These are phyloP conservation scores for Stephania cephalantha DNA, from an alignment of 164 flowering plant species.

Conservation along the genomic window DNA sequence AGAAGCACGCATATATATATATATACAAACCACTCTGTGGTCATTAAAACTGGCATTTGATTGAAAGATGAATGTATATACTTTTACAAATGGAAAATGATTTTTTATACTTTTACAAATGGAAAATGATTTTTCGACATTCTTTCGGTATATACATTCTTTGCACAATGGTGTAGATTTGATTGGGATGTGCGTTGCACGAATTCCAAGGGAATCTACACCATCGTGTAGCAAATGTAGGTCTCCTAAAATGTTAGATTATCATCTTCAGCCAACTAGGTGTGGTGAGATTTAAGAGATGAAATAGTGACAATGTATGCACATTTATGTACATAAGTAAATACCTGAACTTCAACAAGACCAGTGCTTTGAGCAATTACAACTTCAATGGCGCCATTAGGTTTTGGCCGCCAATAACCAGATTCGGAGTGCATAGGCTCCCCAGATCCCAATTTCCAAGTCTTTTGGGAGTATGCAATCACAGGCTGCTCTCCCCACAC, in stretches of 20 bases:
- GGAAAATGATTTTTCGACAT: neutral
- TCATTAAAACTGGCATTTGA: no score
- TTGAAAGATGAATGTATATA: no score
- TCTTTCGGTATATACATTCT: no score
- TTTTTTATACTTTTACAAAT: neutral
- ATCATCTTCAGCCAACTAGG: no score
- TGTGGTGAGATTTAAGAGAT: no score
- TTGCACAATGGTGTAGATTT: no score
- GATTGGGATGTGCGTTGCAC: neutral
- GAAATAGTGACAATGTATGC: no score
- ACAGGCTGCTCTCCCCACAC: conserved; percentile 37
- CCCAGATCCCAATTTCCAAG: conserved; percentile 62
- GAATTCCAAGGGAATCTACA: no score
- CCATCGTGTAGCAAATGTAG: no score
- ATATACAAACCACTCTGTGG: no score
- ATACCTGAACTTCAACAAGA: conserved; percentile 73
- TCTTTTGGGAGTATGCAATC: conserved; percentile 54
- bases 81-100: neutral
- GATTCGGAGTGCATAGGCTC: conserved; percentile 79
- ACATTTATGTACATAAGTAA: neutral
- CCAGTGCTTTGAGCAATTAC: conserved; percentile 83
- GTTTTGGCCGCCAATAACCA: conserved; percentile 73
- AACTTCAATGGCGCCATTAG: conserved; percentile 62
- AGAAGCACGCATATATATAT: no score
- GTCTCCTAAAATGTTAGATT: no score